phyloP scores from a whole-genome alignment of 345 rosid species.

The Hibiscus mutabilis region DNA sequence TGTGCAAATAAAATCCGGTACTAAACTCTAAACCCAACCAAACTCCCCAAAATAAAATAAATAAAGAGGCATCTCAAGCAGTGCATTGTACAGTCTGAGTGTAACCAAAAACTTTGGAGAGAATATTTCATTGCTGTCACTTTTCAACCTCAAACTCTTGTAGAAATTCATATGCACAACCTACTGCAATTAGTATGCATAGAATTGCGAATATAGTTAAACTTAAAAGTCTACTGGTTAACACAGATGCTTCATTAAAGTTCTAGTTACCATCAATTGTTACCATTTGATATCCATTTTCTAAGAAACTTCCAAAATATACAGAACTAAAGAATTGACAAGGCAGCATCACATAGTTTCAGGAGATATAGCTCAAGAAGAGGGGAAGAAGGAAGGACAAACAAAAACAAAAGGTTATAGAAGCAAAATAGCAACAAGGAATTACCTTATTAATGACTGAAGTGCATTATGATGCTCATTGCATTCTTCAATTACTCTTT shows the following conservation, averaged over 20 bases:
- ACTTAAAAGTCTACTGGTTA: background rate
- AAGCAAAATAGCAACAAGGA: background rate
- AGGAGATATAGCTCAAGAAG: no score
- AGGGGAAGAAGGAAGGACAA: no score
- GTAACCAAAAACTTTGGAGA: background rate
- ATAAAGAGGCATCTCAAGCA: background rate
- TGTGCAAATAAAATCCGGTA: background rate
- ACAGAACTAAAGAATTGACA: background rate
- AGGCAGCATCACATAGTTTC: background rate
- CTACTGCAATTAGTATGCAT: background rate
- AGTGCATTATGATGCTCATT: slow-evolving; percentile 46
- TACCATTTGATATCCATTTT: background rate
- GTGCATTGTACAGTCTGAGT: background rate
- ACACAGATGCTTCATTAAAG: background rate
- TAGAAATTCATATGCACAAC: background rate
- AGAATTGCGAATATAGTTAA: background rate
- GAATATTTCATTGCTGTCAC: background rate
- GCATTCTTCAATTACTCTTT: slow-evolving; percentile 52
- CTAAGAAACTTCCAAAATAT: background rate
- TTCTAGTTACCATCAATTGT: background rate
- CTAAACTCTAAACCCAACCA: background rate
- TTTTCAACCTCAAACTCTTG: background rate
- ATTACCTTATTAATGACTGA: slow-evolving; percentile 55
- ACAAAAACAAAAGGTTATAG: background rate
- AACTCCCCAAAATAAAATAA: background rate